These are phyloP conservation scores for Conidiobolus incongruus DNA, from an alignment of 371 early-diverging fungal genomes.

Conservation along the genomic window DNA sequence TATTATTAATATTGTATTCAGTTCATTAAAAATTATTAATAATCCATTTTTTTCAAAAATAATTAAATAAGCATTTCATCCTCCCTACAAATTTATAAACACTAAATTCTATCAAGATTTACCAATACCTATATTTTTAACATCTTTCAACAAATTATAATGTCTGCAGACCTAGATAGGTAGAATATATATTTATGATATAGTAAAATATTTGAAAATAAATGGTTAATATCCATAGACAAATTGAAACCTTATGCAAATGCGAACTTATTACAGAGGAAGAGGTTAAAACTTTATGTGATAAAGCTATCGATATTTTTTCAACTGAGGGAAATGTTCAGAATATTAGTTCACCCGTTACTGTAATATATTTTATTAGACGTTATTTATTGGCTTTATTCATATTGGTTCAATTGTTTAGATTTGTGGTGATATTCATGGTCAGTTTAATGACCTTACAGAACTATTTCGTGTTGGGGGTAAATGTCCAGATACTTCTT, in stretches of 20 bases:
- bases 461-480: constrained; percentile 97
- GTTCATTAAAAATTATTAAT: no score
- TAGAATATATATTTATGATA: no score
- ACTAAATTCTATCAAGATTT: no score
- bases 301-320: constrained; percentile 26
- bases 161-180: no score
- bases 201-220: no score
- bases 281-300: constrained; percentile 67
- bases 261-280: constrained; percentile 69
- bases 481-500: constrained; percentile 94
- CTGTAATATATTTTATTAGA: constrained; percentile 1
- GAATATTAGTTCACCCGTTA: constrained; percentile 1
- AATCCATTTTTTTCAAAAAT: no score
- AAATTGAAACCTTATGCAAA: constrained; percentile 17
- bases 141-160: no score
- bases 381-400: not conserved
- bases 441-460: constrained; percentile 97
- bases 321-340: not conserved
- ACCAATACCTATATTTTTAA: no score
- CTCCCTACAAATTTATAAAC: no score
- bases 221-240: not conserved
- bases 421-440: constrained; percentile 97
- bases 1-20: no score
- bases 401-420: not conserved
- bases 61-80: no score